phyloP scores from a whole-genome alignment of 2,329 filamentous ascomycete species.

The Aspergillus terreus region DNA sequence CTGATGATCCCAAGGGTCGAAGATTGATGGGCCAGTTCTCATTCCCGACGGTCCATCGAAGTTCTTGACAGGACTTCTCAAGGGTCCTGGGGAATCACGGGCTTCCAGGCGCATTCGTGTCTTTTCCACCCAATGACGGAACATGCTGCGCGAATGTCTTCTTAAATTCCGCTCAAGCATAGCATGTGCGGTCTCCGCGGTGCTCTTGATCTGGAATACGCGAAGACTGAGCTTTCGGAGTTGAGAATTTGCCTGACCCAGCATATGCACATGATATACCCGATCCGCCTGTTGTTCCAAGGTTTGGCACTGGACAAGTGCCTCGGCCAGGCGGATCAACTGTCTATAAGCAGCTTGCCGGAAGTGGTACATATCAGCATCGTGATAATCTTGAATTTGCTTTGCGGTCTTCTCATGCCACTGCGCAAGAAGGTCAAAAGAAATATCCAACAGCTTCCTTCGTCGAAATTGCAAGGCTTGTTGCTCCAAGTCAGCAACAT shows the following conservation, averaged over 20 bases:
- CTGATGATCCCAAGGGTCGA: constrained; percentile 34
- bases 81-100: constrained; percentile 25
- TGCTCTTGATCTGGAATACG: constrained; percentile 52
- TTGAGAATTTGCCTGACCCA: constrained; percentile 44
- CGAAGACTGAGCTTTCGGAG: constrained; percentile 57
- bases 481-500: constrained; percentile 34
- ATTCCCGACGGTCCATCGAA: constrained; percentile 1
- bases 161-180: constrained; percentile 51
- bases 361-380: constrained; percentile 37
- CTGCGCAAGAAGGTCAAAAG: constrained; percentile 34
- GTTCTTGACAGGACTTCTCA: constrained; percentile 13
- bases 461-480: constrained; percentile 37
- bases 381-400: constrained; percentile 30
- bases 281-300: constrained; percentile 44
- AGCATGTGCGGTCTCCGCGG: constrained; percentile 50
- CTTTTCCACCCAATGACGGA: constrained; percentile 53
- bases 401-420: constrained; percentile 43
- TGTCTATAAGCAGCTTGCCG: constrained; percentile 36
- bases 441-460: constrained; percentile 30
- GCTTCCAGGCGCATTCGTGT: constrained; percentile 30
- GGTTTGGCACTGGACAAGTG: constrained; percentile 28
- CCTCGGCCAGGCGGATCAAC: constrained; percentile 36
- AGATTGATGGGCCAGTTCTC: constrained; percentile 23
- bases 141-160: constrained; percentile 53
- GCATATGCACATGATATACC: constrained; percentile 45